Evolutionary conservation across 2,329 filamentous ascomycete genomes (phyloP).

Genomic region (Fusarium falciforme): DNA sequence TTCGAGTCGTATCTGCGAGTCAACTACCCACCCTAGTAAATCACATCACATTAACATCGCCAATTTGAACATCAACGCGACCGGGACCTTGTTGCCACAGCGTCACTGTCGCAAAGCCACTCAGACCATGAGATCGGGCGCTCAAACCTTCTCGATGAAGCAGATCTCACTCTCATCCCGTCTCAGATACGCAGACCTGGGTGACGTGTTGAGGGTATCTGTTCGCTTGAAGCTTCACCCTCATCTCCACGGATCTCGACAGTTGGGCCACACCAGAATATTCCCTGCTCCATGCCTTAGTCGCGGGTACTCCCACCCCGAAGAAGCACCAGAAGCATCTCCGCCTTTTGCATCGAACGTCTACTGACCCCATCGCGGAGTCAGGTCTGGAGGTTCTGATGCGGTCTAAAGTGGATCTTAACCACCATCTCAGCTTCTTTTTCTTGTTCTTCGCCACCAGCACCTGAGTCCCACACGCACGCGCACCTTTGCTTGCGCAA

Average conservation of each 20-base stretch:
- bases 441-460: slow-evolving; percentile 27
- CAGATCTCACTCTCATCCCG: not conserved
- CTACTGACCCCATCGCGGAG: slow-evolving; percentile 12
- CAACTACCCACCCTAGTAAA: not conserved
- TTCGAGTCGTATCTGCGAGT: not conserved
- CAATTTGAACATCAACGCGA: not conserved
- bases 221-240: slow-evolving; percentile 3
- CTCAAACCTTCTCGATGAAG: not conserved
- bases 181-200: not conserved
- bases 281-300: slow-evolving; percentile 12
- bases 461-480: slow-evolving; percentile 17
- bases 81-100: slow-evolving; percentile 3
- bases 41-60: not conserved
- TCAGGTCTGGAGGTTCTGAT: slow-evolving; percentile 12
- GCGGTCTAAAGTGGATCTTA: slow-evolving; percentile 31
- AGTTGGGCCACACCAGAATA: slow-evolving; percentile 10
- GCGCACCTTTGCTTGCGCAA: slow-evolving; percentile 12
- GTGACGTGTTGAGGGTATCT: not conserved
- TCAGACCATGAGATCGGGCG: not conserved
- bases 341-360: slow-evolving; percentile 19
- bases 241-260: slow-evolving; percentile 6
- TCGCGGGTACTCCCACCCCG: slow-evolving; percentile 20
- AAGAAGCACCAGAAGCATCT: slow-evolving; percentile 29
- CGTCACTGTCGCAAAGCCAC: slow-evolving; percentile 3
- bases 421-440: slow-evolving; percentile 9